Base-by-base conservation (phyloP, 345 rosid genomes). In the Rhizophora mangle region DNA sequence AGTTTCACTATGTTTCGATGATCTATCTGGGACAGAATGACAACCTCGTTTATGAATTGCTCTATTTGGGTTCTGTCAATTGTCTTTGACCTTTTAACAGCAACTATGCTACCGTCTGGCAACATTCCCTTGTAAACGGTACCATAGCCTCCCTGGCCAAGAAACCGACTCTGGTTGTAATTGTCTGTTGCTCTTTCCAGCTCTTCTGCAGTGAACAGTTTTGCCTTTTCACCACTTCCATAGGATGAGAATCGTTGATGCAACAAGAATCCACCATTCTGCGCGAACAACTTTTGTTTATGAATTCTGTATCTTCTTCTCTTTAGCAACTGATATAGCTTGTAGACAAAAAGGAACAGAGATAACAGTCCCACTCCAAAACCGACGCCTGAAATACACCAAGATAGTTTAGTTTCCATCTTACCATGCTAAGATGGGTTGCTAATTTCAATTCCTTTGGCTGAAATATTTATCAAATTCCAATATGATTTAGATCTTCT, bases 1-100 rank as follows among this genome's bases (percentile, higher is more conserved):
- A 71, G 63, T 39, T 64, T 63, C 20, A 71, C 74, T 9, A 71
- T 26, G 37, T 71, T 64, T 37, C 74, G 20, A 21, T 71, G 74
- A 30, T 64, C 64, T 47, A 71, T 63, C 15, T 64, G 74, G 26
- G 74, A 71, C 8, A 71, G 61, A 43, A 71, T 62, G 37, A 71
- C 63, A 6, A 71, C 69, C 27, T 71, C 69, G 21, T 71, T 71
- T 24, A 64, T 30, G 34, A 71, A 71, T 29, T 70, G 67, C 18
- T 62, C 53, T 5, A 53, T 63, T 53, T 70, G 53, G 49, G 55
- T 34, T 63, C 37, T 52, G 24, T 70, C 68, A 1, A 70, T 36
- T 16, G 30, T 34, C 37, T 61, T 52, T 22, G 66, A 69, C 32
- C 16, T 70, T 20, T 70, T 70, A 6, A 70, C 32, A 0, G 74